phyloP scores from a whole-genome alignment of 345 rosid species.

The Rhodamnia rubescens region DNA sequence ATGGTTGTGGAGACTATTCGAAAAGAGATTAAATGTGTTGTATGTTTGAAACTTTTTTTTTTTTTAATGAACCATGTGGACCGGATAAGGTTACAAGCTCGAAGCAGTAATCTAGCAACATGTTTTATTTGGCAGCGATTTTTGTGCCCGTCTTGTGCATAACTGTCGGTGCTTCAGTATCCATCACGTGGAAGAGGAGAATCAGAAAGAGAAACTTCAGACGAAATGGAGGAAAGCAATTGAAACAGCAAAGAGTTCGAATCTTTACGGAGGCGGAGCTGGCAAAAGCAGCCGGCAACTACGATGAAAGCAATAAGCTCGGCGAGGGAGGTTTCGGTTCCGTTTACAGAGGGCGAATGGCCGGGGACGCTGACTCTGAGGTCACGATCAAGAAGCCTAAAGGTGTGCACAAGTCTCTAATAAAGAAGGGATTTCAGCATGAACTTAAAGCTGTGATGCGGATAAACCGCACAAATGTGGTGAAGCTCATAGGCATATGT shows the following conservation, averaged over 20 bases:
- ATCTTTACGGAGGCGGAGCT: not conserved
- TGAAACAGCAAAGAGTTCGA: not conserved
- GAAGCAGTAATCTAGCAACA: not conserved
- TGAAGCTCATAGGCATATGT: not conserved
- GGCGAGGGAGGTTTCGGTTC: not conserved
- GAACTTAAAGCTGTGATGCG: not conserved
- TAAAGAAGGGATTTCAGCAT: not conserved
- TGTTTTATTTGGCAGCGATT: not conserved
- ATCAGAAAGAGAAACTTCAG: not conserved
- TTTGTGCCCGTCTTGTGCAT: not conserved
- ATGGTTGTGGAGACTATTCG: not conserved
- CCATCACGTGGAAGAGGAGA: not conserved
- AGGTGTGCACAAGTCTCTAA: not conserved
- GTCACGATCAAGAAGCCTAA: not conserved
- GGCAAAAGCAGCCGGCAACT: not conserved
- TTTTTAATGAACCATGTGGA: not conserved
- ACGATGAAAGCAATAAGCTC: not conserved
- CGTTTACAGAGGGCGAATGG: not conserved
- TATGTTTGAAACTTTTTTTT: not conserved
- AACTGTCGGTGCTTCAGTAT: not conserved
- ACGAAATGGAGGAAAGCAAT: not conserved
- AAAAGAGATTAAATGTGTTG: not conserved
- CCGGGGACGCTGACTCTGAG: not conserved
- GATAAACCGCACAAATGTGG: not conserved
- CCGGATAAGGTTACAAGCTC: not conserved